These are phyloP conservation scores for Fomitopsis serialis DNA, from an alignment of 768 basidiomycete species.

Conservation along the genomic window DNA sequence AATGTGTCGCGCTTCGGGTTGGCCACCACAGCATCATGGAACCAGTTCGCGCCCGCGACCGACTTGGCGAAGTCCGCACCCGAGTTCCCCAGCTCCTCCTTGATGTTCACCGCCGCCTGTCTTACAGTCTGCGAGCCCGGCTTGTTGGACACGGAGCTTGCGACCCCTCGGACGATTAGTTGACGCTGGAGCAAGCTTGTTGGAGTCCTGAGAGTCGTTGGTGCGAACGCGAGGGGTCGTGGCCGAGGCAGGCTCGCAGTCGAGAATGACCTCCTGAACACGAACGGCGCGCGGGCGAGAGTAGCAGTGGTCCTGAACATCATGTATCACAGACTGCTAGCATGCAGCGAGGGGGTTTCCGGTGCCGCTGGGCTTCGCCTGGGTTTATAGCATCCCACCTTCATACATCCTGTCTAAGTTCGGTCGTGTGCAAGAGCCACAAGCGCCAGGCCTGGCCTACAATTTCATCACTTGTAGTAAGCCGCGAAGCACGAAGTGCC, in stretches of 20 bases:
- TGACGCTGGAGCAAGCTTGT: neutral
- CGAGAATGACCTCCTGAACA: neutral
- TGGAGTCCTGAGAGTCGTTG: neutral
- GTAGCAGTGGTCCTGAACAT: neutral
- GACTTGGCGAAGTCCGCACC: slow-evolving; percentile 71
- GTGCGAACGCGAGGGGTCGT: neutral
- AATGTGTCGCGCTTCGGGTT: slow-evolving; percentile 42
- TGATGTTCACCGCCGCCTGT: slow-evolving; percentile 73
- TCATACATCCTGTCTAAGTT: neutral
- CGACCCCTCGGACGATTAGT: slow-evolving; percentile 32
- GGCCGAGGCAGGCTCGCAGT: neutral
- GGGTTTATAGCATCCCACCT: neutral
- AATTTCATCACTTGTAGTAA: neutral
- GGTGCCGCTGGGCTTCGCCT: neutral
- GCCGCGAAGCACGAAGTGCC: neutral
- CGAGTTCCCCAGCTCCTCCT: slow-evolving; percentile 77
- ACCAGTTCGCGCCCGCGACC: slow-evolving; percentile 68
- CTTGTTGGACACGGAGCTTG: slow-evolving; percentile 59
- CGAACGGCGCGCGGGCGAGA: neutral
- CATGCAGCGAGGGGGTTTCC: neutral
- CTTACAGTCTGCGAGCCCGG: slow-evolving; percentile 74
- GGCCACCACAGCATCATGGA: slow-evolving; percentile 44
- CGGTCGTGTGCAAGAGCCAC: neutral
- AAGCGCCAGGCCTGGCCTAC: neutral
- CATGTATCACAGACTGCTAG: neutral